Percentiles rank a stretch among this genome's conserved stretches.
phyloP scores from a whole-genome alignment of 140 eudicot species.

The Senecio squalidus region DNA sequence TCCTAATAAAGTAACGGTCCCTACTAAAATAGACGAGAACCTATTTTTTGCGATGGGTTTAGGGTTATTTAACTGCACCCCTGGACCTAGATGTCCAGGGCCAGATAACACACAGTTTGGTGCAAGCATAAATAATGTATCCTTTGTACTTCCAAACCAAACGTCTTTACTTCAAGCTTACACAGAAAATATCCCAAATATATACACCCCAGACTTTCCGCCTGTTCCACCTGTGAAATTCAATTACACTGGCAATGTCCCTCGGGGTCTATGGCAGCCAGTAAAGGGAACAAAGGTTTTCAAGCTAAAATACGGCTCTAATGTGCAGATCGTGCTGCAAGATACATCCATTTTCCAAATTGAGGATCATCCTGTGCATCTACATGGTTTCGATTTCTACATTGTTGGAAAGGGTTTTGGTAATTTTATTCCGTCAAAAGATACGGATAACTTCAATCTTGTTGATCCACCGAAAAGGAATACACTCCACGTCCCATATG shows the following conservation, averaged over 20 bases:
- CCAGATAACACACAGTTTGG: conserved; percentile 61
- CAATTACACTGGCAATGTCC: no score
- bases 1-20: conserved; percentile 32
- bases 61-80: conserved; percentile 48
- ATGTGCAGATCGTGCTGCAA: conserved; percentile 54
- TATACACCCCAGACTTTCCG: conserved; percentile 55
- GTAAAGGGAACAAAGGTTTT: conserved; percentile 47
- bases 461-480: conserved; percentile 65
- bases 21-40: conserved; percentile 42
- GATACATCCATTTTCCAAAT: conserved; percentile 53
- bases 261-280: no score
- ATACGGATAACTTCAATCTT: conserved; percentile 53
- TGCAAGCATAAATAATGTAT: conserved; percentile 70
- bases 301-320: conserved; percentile 52
- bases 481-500: conserved; percentile 58
- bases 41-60: conserved; percentile 49
- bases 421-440: conserved; percentile 53
- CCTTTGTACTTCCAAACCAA: conserved; percentile 47
- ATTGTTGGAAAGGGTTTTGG: conserved; percentile 70
- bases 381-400: conserved; percentile 71
- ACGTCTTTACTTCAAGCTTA: conserved; percentile 58
- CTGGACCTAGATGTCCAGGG: conserved; percentile 70
- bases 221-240: conserved; percentile 50
- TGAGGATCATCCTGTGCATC: conserved; percentile 70
- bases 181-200: conserved; percentile 49